These are phyloP conservation scores for Claviceps africana DNA, from an alignment of 2,329 filamentous ascomycete species.

Conservation along the genomic window DNA sequence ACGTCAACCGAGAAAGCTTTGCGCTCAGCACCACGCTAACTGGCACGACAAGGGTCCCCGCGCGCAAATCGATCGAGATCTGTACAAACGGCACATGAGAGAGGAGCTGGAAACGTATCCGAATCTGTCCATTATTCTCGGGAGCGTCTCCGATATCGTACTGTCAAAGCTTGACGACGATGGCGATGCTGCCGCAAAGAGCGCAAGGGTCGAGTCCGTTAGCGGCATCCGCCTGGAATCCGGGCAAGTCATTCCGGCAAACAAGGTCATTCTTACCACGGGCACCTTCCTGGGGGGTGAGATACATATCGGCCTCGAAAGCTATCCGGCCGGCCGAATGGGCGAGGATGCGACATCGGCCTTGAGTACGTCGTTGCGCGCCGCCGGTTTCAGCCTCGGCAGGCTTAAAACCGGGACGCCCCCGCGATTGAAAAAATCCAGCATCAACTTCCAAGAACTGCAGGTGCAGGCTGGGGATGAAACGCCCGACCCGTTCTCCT, in stretches of 20 bases:
- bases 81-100: slow-evolving; percentile 86
- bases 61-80: slow-evolving; percentile 81
- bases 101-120: slow-evolving; percentile 68
- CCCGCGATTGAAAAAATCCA: slow-evolving; percentile 66
- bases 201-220: slow-evolving; percentile 52
- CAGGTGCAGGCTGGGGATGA: slow-evolving; percentile 69
- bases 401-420: slow-evolving; percentile 93
- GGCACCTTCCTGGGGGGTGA: slow-evolving; percentile 92
- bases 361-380: slow-evolving; percentile 74
- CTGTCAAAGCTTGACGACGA: slow-evolving; percentile 33
- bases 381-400: slow-evolving; percentile 80
- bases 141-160: slow-evolving; percentile 86
- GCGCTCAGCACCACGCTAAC: neutral
- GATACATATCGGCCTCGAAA: slow-evolving; percentile 84
- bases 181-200: slow-evolving; percentile 7
- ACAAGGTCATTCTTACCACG: slow-evolving; percentile 82
- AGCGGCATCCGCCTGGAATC: slow-evolving; percentile 77
- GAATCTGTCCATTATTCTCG: slow-evolving; percentile 68
- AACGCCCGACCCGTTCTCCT: slow-evolving; percentile 82
- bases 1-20: no score
- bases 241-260: slow-evolving; percentile 68
- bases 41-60: slow-evolving; percentile 51
- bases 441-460: slow-evolving; percentile 64
- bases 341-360: slow-evolving; percentile 89
- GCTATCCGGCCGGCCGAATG: slow-evolving; percentile 77